Conservation (phyloP, 1,284 basidiomycete genomes). For the Trametes sp. region DNA sequence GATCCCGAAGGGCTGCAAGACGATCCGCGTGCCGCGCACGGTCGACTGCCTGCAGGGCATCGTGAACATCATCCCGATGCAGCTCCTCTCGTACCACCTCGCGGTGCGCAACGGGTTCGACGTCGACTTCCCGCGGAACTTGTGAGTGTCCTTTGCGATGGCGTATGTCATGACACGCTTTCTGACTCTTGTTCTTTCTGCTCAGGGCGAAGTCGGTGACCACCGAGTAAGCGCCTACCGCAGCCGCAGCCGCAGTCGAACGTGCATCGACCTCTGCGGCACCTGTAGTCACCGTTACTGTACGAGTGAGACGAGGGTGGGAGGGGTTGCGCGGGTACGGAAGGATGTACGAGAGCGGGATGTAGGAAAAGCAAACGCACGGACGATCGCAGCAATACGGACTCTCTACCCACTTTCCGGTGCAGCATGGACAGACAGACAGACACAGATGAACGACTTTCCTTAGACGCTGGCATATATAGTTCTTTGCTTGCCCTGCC, state of each 20-base stretch:
- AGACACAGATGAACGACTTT: not conserved
- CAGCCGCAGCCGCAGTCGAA: slow-evolving; percentile 11
- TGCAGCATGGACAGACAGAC: slow-evolving; percentile 6
- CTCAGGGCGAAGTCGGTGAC: slow-evolving; percentile 87
- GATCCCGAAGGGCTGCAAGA: slow-evolving; percentile 80
- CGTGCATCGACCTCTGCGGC: slow-evolving; percentile 2
- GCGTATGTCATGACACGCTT: slow-evolving; percentile 17
- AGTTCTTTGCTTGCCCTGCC: not conserved
- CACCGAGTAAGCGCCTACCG: slow-evolving; percentile 63
- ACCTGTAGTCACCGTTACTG: too few relatives aligned
- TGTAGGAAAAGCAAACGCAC: slow-evolving; percentile 24
- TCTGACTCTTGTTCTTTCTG: slow-evolving; percentile 20
- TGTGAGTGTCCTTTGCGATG: slow-evolving; percentile 58
- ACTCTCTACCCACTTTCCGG: slow-evolving; percentile 16
- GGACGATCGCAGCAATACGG: slow-evolving; percentile 32
- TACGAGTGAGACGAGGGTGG: not conserved
- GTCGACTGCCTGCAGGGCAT: slow-evolving; percentile 97
- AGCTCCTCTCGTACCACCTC: slow-evolving; percentile 96
- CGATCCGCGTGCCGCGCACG: slow-evolving; percentile 93
- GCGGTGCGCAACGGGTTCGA: slow-evolving; percentile 96
- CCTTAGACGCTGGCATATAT: not conserved
- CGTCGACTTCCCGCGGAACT: slow-evolving; percentile 98
- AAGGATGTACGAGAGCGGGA: slow-evolving; percentile 18
- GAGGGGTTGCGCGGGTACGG: not conserved
- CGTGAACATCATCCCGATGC: slow-evolving; percentile 96